Conservation (phyloP, 257 asterid species). For the Eustoma russellianum region DNA sequence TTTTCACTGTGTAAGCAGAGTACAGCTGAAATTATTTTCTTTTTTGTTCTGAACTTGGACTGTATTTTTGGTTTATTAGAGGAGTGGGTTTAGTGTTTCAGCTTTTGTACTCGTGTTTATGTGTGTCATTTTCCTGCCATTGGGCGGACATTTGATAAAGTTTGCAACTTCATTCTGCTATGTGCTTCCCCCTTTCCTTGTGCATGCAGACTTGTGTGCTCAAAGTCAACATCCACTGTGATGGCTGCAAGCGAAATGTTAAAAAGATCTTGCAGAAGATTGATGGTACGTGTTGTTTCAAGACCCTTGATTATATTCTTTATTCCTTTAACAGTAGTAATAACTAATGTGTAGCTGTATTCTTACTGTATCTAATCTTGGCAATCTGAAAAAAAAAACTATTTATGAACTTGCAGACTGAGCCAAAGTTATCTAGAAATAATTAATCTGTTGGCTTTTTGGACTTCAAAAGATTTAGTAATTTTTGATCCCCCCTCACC, state of each 20-base stretch:
- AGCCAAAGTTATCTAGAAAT: too few relatives aligned
- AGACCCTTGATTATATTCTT: neutral
- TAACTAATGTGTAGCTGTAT: too few relatives aligned
- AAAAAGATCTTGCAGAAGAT: conserved; percentile 88
- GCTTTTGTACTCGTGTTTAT: conserved; percentile 1
- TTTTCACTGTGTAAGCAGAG: too few relatives aligned
- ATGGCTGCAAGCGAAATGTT: conserved; percentile 80
- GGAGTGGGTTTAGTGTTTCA: too few relatives aligned
- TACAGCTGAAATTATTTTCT: too few relatives aligned
- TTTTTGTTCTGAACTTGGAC: too few relatives aligned
- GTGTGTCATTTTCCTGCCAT: conserved; percentile 6
- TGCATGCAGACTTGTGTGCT: conserved; percentile 90
- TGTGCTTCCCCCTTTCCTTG: conserved; percentile 35
- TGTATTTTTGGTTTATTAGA: too few relatives aligned
- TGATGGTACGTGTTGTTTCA: conserved; percentile 44
- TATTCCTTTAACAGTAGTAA: too few relatives aligned
- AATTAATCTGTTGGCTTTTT: neutral
- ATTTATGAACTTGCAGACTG: too few relatives aligned
- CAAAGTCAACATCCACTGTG: conserved; percentile 89
- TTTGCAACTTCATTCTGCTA: conserved; percentile 26
- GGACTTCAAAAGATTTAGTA: neutral
- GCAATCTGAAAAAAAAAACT: neutral
- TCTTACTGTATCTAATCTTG: neutral
- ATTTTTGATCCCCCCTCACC: neutral
- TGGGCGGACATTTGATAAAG: conserved; percentile 19